Percentiles rank a stretch among this genome's conserved stretches.
Evolutionary conservation across 1,139 yeast species (phyloP).

Genomic region (Ogataea hybrid): DNA sequence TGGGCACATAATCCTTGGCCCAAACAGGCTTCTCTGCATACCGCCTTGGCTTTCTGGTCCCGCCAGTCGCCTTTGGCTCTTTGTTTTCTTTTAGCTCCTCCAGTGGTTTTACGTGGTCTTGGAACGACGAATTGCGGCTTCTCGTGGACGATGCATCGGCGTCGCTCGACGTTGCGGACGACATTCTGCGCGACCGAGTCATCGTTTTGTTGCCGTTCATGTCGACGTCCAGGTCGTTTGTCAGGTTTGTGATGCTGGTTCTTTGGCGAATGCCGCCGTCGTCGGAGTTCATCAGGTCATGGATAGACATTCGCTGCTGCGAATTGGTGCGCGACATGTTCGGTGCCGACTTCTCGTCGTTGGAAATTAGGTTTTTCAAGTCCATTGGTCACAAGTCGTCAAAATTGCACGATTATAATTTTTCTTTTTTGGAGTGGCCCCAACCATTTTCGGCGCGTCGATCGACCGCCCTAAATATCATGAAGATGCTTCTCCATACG

Average conservation of each 20-base stretch:
- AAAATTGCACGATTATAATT: neutral
- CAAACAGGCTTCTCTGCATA: conserved; percentile 72
- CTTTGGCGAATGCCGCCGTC: conserved; percentile 29
- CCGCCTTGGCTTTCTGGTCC: conserved; percentile 48
- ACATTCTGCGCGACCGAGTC: conserved; percentile 31
- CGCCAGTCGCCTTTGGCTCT: conserved; percentile 14
- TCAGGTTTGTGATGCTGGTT: conserved; percentile 45
- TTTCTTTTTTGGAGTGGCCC: too few relatives aligned
- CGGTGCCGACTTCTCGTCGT: conserved; percentile 17
- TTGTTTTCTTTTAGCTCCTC: conserved; percentile 25
- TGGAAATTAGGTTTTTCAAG: conserved; percentile 28
- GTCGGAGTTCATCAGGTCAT: conserved; percentile 35
- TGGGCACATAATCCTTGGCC: conserved; percentile 77
- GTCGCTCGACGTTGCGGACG: conserved; percentile 24
- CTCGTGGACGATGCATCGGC: conserved; percentile 27
- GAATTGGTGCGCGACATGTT: conserved; percentile 20
- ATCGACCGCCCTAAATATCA: conserved; percentile 1
- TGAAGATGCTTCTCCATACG: neutral
- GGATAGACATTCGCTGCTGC: conserved; percentile 34
- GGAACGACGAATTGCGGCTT: conserved; percentile 14
- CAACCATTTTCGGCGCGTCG: conserved; percentile 6
- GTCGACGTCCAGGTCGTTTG: conserved; percentile 47
- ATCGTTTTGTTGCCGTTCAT: conserved; percentile 39
- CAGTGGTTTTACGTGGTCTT: conserved; percentile 29
- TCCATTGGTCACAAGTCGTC: conserved; percentile 22